A percentile compares a stretch with the other conserved stretches of the same genome.
Evolutionary conservation across 2,329 filamentous ascomycete species (phyloP).

Genomic region (Pestalotiopsis sp.): DNA sequence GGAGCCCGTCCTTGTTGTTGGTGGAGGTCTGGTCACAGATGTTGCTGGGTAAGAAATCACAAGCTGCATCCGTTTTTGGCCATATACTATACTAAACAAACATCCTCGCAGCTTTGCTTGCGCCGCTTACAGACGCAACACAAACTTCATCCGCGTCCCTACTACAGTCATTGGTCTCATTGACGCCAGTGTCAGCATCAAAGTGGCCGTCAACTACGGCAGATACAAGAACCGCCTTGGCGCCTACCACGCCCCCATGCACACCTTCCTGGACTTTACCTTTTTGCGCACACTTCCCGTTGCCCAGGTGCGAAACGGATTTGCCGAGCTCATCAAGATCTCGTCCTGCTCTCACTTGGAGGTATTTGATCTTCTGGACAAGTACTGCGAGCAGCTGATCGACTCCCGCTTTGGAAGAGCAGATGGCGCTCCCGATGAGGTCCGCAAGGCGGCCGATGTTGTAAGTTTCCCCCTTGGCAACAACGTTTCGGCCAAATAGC

Average conservation of each 20-base stretch:
- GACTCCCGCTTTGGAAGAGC: constrained; percentile 64
- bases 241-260: constrained; percentile 71
- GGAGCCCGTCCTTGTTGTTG: constrained; percentile 68
- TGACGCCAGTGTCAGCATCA: constrained; percentile 75
- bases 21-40: constrained; percentile 72
- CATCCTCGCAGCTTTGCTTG: constrained; percentile 61
- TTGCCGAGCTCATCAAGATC: constrained; percentile 77
- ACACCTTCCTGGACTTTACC: constrained; percentile 74
- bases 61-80: too few relatives aligned
- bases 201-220: constrained; percentile 78
- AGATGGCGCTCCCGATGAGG: constrained; percentile 56
- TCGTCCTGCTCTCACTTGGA: constrained; percentile 68
- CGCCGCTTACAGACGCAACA: constrained; percentile 71
- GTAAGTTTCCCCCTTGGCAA: constrained; percentile 18
- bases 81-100: too few relatives aligned
- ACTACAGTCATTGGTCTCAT: constrained; percentile 77
- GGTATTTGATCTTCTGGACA: constrained; percentile 70
- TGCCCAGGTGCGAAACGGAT: constrained; percentile 72
- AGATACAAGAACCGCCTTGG: constrained; percentile 76
- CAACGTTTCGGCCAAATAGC: not conserved
- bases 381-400: constrained; percentile 71
- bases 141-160: constrained; percentile 74
- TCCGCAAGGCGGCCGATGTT: constrained; percentile 61
- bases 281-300: constrained; percentile 70
- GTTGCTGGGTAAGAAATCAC: constrained; percentile 63